Evolutionary conservation across 495 filamentous ascomycete genomes (phyloP).

Genomic region (Trichoderma gamsii): DNA sequence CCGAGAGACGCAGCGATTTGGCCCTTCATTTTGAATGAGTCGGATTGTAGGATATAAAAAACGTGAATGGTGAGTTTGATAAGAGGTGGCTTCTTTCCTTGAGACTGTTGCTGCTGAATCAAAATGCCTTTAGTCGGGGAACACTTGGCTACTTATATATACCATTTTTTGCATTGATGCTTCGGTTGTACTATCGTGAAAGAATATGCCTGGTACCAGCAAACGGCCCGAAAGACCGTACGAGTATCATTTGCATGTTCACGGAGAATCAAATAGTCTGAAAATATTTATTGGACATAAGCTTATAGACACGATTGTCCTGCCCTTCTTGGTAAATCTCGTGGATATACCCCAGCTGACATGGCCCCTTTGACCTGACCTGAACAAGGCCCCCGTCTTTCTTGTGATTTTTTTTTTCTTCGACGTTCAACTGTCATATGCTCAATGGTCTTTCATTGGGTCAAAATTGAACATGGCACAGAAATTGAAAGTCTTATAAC

Average conservation of each 20-base stretch:
- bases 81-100: not conserved
- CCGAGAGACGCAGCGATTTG: not conserved
- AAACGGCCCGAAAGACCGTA: constrained; percentile 2
- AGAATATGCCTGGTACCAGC: not conserved
- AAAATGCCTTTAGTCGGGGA: not conserved
- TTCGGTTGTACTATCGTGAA: not conserved
- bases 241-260: not conserved
- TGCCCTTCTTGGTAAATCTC: not conserved
- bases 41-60: not conserved
- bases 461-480: no score
- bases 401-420: no score
- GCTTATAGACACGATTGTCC: not conserved
- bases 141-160: not conserved
- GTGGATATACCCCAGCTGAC: not conserved
- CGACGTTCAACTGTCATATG: no score
- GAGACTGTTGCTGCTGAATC: not conserved
- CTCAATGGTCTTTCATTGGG: no score
- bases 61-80: no score
- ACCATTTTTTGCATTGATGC: not conserved
- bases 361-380: no score
- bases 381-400: no score
- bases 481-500: not conserved
- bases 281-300: not conserved
- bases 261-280: not conserved
- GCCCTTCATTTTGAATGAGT: not conserved